Conservation (phyloP, 148 eudicot species). For the Cornus florida region DNA sequence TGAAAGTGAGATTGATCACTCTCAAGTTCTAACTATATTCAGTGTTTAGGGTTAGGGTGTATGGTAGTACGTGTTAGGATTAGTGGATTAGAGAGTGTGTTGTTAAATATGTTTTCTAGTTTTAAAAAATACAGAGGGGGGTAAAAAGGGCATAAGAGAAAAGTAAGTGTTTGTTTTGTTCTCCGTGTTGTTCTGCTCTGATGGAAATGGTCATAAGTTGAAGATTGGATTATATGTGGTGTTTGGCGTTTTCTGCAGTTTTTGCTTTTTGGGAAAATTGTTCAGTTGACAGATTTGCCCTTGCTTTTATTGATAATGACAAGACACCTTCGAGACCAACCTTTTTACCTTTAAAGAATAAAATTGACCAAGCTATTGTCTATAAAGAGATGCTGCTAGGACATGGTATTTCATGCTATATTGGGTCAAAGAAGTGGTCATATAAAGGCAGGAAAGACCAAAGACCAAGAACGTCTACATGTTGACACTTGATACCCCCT, state of each 20-base stretch:
- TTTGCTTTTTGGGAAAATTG: slow-evolving; percentile 5
- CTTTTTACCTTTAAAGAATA: not conserved
- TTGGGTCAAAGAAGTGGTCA: too few relatives aligned
- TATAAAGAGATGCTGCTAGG: not conserved
- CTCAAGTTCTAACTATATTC: slow-evolving; percentile 52
- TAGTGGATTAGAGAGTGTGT: slow-evolving; percentile 20
- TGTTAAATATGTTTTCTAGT: slow-evolving; percentile 3
- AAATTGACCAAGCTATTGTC: not conserved
- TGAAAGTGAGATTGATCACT: slow-evolving; percentile 58
- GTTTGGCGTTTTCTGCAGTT: slow-evolving; percentile 12
- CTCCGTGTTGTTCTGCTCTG: slow-evolving; percentile 27
- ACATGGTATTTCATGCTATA: not conserved
- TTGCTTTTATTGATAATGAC: slow-evolving; percentile 4
- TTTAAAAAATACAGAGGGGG: slow-evolving; percentile 20
- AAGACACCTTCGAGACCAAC: not conserved
- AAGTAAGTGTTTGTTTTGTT: slow-evolving; percentile 48
- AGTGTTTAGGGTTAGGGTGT: slow-evolving; percentile 19
- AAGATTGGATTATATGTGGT: slow-evolving; percentile 28
- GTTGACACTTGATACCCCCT: too few relatives aligned
- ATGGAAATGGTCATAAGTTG: slow-evolving; percentile 15
- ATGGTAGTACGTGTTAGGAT: slow-evolving; percentile 5
- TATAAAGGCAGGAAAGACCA: not conserved
- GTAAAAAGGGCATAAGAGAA: slow-evolving; percentile 44
- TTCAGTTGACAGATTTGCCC: slow-evolving; percentile 30
- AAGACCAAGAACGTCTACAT: too few relatives aligned